Base-by-base conservation (phyloP, 495 filamentous ascomycete genomes). In the Tricharina praecox region DNA sequence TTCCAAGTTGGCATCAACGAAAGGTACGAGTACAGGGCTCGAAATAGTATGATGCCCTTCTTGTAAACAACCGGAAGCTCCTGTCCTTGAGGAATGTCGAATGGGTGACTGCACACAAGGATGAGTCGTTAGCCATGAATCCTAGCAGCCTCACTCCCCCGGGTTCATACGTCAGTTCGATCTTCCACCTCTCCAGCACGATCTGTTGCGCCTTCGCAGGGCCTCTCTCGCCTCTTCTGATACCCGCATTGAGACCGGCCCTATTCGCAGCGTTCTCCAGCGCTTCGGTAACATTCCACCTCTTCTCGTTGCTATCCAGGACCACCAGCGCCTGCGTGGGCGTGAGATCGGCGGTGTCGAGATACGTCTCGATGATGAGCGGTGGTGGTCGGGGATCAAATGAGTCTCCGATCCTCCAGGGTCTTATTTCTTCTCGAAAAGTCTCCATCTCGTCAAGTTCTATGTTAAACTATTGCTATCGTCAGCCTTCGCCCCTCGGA, bases 31-130 rank as follows among this genome's bases (percentile, higher is more conserved):
- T 85, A 95, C n/a, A 97, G 70, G 7, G 85, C 86, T 49, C 92
- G 74, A 64, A 96, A 95, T 51, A 96, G 73, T 47, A 96, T 79
- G 50, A 97, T 90, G 55, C 77, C 79, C 66, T 88, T 85, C 67
- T 96, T 97, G 69, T 97, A 97, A 49, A 90, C 77, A 19, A 83
- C 88, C 3, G 90, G 85, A 39, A 95, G 67, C 66, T 48, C 76
- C 23, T 47, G 57, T 5, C 39, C 21, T 28, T 42, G 57, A 16
- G 50, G 43, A 13, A 60, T 46, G 19, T 60, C 53, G 42, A 53
- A 56, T 35, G 55, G 50, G 25, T 50, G 19, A 33, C 56, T 59
- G n/a, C n/a, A n/a, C n/a, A 4, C 28, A 20, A 5, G 39, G 36
- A 32, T 23, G 21, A 53, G 39, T 7, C 19, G 37, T 41, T 16